phyloP scores from a whole-genome alignment of 2,329 filamentous ascomycete genomes.

The Venturia asperata region DNA sequence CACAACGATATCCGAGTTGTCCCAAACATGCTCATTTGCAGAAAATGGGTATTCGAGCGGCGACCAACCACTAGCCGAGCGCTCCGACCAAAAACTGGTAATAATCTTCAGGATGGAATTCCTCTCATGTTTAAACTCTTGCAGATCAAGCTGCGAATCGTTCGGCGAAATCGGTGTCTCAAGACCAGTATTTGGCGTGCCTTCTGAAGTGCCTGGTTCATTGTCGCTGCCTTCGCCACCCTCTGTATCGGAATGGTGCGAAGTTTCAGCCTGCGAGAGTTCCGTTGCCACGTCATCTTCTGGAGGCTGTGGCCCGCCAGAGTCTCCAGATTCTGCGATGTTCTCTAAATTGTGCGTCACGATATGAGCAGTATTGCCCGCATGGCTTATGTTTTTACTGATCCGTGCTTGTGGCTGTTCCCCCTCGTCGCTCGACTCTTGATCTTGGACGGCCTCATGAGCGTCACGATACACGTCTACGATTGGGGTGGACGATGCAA shows the following conservation, averaged over 20 bases:
- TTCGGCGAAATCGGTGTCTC: conserved; percentile 40
- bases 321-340: neutral
- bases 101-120: conserved; percentile 91
- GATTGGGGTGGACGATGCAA: conserved; percentile 88
- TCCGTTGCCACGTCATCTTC: conserved; percentile 7
- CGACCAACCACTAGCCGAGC: conserved; percentile 90
- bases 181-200: conserved; percentile 39
- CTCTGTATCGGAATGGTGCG: conserved; percentile 21
- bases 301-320: neutral
- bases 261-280: conserved; percentile 21
- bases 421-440: conserved; percentile 60
- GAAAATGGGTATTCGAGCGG: conserved; percentile 82
- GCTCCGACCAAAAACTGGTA: conserved; percentile 96
- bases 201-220: conserved; percentile 62
- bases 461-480: conserved; percentile 95
- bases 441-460: conserved; percentile 83
- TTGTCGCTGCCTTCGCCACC: conserved; percentile 53
- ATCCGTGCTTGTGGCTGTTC: conserved; percentile 27
- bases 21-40: conserved; percentile 86
- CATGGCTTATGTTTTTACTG: conserved; percentile 26
- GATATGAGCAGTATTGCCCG: conserved; percentile 22
- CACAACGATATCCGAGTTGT: conserved; percentile 93
- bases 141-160: conserved; percentile 49
- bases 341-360: neutral
- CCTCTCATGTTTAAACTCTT: conserved; percentile 86